Evolutionary conservation across 2,329 filamentous ascomycete genomes (phyloP).

Genomic region (Xylariaceae sp.): DNA sequence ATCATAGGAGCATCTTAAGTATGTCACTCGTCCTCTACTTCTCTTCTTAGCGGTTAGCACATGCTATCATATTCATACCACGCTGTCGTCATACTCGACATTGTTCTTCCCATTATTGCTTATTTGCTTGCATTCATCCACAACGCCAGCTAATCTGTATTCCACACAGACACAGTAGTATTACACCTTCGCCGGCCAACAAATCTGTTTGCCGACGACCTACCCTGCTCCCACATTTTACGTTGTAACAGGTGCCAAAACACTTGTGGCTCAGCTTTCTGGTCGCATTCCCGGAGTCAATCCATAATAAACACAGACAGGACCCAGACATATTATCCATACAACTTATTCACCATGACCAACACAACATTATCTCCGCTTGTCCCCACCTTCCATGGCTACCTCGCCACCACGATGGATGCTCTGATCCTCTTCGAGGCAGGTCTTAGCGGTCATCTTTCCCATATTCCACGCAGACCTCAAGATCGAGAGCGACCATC

Average conservation of each 20-base stretch:
- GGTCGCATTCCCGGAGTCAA: too few species aligned
- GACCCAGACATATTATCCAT: too few species aligned
- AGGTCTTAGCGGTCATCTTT: constrained; percentile 63
- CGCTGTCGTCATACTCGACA: too few species aligned
- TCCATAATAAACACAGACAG: too few species aligned
- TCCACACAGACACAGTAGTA: neutral
- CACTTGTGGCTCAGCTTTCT: too few species aligned
- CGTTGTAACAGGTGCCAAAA: too few species aligned
- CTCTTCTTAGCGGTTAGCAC: too few species aligned
- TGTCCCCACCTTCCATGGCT: constrained; percentile 61
- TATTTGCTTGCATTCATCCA: neutral
- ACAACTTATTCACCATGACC: constrained; percentile 25
- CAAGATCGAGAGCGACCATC: constrained; percentile 75
- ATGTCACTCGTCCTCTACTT: too few species aligned
- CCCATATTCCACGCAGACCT: constrained; percentile 75
- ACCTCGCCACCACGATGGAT: constrained; percentile 65
- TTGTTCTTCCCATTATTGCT: neutral
- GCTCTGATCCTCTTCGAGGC: constrained; percentile 77
- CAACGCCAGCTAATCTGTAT: neutral
- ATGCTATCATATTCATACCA: too few species aligned
- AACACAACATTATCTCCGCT: constrained; percentile 35
- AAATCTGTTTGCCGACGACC: neutral
- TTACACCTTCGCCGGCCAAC: neutral
- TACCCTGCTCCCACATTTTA: neutral
- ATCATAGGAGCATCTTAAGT: too few species aligned